Conservation (phyloP, 2,329 filamentous ascomycete species). For the Aspergillus ibericus region DNA sequence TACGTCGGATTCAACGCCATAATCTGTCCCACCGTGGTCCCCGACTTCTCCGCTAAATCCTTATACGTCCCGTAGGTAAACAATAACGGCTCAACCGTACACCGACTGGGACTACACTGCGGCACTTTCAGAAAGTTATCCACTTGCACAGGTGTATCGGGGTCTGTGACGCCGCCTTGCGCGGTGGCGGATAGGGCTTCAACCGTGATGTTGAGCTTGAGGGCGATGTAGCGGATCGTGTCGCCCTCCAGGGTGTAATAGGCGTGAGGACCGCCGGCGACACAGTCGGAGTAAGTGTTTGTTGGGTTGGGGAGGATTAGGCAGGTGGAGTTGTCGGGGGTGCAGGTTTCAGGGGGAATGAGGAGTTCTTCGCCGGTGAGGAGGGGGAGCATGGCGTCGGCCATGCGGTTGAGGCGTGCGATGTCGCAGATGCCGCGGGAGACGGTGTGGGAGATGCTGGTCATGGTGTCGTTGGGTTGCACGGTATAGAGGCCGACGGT, state of each 20-base stretch:
- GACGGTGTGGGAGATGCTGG: background rate
- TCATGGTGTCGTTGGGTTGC: background rate
- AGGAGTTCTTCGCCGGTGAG: background rate
- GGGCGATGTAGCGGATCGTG: background rate
- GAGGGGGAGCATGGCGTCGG: background rate
- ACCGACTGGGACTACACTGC: background rate
- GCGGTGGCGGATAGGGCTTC: background rate
- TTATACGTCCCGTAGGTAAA: background rate
- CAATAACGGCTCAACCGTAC: background rate
- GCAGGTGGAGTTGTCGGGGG: background rate
- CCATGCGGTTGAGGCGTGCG: background rate
- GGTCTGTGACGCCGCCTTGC: background rate
- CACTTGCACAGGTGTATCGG: background rate
- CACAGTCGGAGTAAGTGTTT: background rate
- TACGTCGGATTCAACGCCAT: background rate
- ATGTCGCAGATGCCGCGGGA: slow-evolving; percentile 2
- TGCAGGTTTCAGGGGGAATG: background rate
- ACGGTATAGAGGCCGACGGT: background rate
- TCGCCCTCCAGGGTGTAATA: background rate
- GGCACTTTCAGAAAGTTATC: background rate
- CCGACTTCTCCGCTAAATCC: background rate
- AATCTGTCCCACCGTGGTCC: background rate
- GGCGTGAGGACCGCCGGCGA: background rate
- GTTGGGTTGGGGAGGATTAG: background rate
- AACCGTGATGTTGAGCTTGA: background rate